Evolutionary conservation across 2,329 filamentous ascomycete genomes (phyloP).

Genomic region (Albophoma yamanashiensis): DNA sequence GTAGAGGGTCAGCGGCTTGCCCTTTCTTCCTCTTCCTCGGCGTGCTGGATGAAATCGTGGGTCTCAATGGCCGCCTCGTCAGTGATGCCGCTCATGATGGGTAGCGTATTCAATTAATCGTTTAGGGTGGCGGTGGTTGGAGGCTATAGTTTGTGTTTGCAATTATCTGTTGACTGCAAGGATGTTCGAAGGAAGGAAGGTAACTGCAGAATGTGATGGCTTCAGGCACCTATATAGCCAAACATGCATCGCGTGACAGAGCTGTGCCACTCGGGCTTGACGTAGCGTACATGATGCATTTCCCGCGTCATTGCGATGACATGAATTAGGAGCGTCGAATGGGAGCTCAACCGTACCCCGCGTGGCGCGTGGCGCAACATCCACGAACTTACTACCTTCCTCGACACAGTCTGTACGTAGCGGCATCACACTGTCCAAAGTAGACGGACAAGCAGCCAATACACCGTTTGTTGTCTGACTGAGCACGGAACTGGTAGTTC

Average conservation of each 20-base stretch:
- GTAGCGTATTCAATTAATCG: no score
- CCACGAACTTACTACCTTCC: neutral
- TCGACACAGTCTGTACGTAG: neutral
- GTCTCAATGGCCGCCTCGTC: slow-evolving; percentile 20
- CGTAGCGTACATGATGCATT: neutral
- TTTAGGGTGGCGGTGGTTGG: neutral
- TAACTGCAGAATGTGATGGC: neutral
- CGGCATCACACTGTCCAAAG: neutral
- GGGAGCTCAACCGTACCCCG: neutral
- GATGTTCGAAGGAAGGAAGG: neutral
- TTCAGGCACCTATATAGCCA: neutral
- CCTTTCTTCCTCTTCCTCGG: slow-evolving; percentile 12
- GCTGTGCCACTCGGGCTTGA: neutral
- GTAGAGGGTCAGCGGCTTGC: neutral
- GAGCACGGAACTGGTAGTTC: neutral
- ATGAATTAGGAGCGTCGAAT: neutral
- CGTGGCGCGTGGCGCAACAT: neutral
- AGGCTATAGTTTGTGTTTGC: neutral
- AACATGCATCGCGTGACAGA: neutral
- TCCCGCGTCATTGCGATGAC: neutral
- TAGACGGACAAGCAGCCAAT: no score
- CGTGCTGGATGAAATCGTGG: slow-evolving; percentile 23
- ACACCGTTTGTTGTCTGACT: neutral
- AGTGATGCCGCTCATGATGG: slow-evolving; percentile 9
- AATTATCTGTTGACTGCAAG: neutral